A percentile compares a stretch with the other conserved stretches of the same genome.
phyloP scores from a whole-genome alignment of 1,284 basidiomycete species.

The Cryptococcus maquisensis region DNA sequence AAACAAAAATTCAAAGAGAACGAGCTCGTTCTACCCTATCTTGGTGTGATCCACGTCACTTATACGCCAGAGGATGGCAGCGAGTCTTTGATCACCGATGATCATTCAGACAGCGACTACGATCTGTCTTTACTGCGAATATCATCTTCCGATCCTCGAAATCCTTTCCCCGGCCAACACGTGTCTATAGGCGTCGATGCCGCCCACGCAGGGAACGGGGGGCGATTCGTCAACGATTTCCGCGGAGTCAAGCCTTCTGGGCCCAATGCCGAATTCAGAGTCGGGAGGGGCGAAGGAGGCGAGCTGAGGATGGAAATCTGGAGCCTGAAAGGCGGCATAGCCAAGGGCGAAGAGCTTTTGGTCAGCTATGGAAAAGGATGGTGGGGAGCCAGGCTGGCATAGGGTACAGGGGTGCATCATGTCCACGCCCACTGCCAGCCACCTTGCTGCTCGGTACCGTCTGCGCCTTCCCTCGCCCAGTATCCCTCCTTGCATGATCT shows the following conservation, averaged over 20 bases:
- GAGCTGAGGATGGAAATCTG: constrained; percentile 74
- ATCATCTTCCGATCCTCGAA: constrained; percentile 24
- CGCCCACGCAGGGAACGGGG: constrained; percentile 70
- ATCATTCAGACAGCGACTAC: constrained; percentile 58
- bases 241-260: constrained; percentile 59
- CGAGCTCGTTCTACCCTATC: constrained; percentile 71
- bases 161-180: constrained; percentile 28
- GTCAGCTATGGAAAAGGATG: constrained; percentile 92
- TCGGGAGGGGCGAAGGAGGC: constrained; percentile 57
- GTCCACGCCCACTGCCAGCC: constrained; percentile 28
- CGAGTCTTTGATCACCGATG: constrained; percentile 52
- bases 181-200: constrained; percentile 62
- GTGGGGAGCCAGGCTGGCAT: constrained; percentile 57
- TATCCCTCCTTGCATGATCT: constrained; percentile 9
- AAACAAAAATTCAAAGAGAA: constrained; percentile 62
- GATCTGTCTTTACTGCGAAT: constrained; percentile 71
- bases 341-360: constrained; percentile 77
- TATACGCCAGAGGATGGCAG: constrained; percentile 60
- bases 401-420: background rate
- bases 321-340: constrained; percentile 58
- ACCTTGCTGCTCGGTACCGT: constrained; percentile 4
- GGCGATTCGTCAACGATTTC: constrained; percentile 82
- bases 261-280: constrained; percentile 70
- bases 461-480: constrained; percentile 3
- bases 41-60: constrained; percentile 61